phyloP scores from a whole-genome alignment of 352 stramenopile genomes.

The Thraustochytrium striatum region DNA sequence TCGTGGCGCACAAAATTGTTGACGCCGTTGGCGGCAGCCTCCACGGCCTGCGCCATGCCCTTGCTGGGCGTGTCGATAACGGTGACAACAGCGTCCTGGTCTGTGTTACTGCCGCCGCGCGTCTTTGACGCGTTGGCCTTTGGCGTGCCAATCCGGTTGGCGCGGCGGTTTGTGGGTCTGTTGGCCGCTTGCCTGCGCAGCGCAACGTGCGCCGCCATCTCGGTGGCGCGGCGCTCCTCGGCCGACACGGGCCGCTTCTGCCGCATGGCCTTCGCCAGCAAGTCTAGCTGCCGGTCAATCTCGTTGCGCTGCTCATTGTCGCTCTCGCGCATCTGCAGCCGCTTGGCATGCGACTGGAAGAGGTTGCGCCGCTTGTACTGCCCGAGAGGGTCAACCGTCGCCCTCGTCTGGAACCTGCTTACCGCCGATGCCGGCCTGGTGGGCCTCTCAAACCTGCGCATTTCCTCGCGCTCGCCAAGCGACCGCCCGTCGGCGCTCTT shows the following conservation, averaged over 20 bases:
- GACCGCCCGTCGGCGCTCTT: no score
- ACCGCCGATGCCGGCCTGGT: no score
- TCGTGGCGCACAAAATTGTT: slow-evolving; percentile 13
- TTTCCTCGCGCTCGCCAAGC: no score
- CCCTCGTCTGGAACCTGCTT: no score
- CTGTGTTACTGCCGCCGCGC: background rate
- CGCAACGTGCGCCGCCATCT: slow-evolving; percentile 18
- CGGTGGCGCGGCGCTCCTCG: background rate
- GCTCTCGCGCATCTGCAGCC: background rate
- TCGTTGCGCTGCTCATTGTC: background rate
- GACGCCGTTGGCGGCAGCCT: background rate
- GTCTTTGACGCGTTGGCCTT: background rate
- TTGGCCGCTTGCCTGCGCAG: background rate
- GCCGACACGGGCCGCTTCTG: background rate
- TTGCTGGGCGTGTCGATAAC: slow-evolving; percentile 3
- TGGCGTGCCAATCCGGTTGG: background rate
- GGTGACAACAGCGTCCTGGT: background rate
- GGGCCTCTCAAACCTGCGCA: no score
- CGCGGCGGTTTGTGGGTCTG: background rate
- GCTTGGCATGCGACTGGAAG: slow-evolving; percentile 12
- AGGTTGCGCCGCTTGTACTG: no score
- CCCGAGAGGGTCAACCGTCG: no score
- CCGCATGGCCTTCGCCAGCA: slow-evolving; percentile 10
- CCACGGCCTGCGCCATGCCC: background rate
- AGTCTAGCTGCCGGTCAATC: slow-evolving; percentile 23